A percentile compares a stretch with the other conserved stretches of the same genome.
Evolutionary conservation across 2,329 filamentous ascomycete species (phyloP).

Genomic region (Sarocladium strictum): DNA sequence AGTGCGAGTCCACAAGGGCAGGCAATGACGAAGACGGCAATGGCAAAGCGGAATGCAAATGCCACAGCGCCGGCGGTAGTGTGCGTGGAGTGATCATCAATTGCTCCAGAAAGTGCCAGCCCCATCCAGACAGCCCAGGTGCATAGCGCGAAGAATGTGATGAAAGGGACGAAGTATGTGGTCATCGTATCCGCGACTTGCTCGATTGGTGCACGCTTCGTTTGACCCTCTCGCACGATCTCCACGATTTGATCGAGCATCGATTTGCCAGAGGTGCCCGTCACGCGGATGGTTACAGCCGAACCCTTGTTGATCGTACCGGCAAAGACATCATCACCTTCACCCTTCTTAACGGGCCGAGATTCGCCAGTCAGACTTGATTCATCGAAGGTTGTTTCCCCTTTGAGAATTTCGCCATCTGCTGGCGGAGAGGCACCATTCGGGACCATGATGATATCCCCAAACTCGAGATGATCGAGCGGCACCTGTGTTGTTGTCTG

Average conservation of each 20-base stretch:
- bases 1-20: constrained; percentile 80
- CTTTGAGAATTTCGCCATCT: constrained; percentile 63
- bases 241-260: constrained; percentile 78
- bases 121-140: constrained; percentile 70
- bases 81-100: constrained; percentile 34
- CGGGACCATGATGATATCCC: constrained; percentile 67
- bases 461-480: constrained; percentile 68
- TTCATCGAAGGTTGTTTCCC: constrained; percentile 72
- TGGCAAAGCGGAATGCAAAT: constrained; percentile 76
- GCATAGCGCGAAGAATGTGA: constrained; percentile 61
- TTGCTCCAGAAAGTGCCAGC: constrained; percentile 51
- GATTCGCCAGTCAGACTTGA: constrained; percentile 83
- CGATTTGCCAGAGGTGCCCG: constrained; percentile 59
- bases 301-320: constrained; percentile 69
- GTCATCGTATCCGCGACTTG: constrained; percentile 68
- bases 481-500: constrained; percentile 37
- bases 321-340: constrained; percentile 61
- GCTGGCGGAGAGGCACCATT: constrained; percentile 80
- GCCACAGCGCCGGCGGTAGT: constrained; percentile 57
- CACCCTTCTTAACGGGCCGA: constrained; percentile 54
- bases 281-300: constrained; percentile 58
- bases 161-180: constrained; percentile 68
- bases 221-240: constrained; percentile 71
- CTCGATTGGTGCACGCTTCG: constrained; percentile 69
- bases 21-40: constrained; percentile 80